Evolutionary conservation across 2,329 filamentous ascomycete genomes (phyloP), one percentile per base, ranked within the genome.

Genomic region (Pezicula radicicola): DNA sequence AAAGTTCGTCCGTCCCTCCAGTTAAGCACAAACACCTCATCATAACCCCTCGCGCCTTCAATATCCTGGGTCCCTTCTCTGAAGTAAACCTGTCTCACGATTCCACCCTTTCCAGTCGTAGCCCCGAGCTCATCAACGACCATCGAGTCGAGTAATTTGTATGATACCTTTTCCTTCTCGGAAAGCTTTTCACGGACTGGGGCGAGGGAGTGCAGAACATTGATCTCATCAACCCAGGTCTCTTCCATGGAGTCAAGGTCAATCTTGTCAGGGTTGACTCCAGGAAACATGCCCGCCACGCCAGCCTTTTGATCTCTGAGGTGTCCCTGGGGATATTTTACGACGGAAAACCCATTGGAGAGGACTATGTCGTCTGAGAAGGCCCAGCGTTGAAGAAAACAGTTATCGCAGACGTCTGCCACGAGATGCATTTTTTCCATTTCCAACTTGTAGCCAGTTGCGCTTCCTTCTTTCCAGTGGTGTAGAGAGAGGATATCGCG

Each of bases 91-190:
- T 66, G 62, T 44, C 58, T 51, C 3, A 66, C 58, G 6, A 48
- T 49, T 9, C 53, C 37, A 53, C 51, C 16, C 48, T 48, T n/a
- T 46, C 42, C 16, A 43, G 49, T 10, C 28, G 27, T 21, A 37
- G 16, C 13, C 46, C 54, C 6, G 43, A 37, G 46, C 53, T 47
- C 78, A 12, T 71, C 68, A 6, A 76, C 57, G 7, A 57, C 21
- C 33, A 61, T 51, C 72, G 46, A 75, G 71, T 55, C 80, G 2
- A 79, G 78, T 7, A 81, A 77, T 0, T 78, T 80, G 76, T 83
- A 82, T 39, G 81, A 78, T 50, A 81, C 80, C 50, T 84, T 64
- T 27, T 74, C 68, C 1, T 76, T 77, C 1, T 76, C 77, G 1
- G 74, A 70, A 33, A 84, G 79, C 10, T 74, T 70, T 0, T 75